Evolutionary conservation across 2,329 filamentous ascomycete genomes (phyloP), one percentile per base, ranked within the genome.

Genomic region (Penicillium oxalicum): DNA sequence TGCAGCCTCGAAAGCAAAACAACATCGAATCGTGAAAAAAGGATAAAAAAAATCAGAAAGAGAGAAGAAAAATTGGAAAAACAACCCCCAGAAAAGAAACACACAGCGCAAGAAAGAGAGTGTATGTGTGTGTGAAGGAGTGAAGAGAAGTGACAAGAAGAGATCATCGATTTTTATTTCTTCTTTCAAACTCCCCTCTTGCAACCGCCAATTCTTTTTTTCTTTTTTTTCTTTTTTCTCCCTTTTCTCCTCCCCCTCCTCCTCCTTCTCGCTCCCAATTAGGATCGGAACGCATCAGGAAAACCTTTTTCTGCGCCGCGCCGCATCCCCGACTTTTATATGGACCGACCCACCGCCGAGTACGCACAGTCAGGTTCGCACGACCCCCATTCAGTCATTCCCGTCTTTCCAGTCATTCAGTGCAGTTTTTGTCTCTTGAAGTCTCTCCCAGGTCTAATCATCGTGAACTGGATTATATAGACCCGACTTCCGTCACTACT

Each of bases 281-380:
- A 35, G 47, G 40, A 38, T 45, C 41, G 41, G 33, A 44, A 49
- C 36, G 36, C 41, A 8, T 9, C n/a, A 28, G 24, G 24, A 43
- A 43, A 35, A 43, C 12, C 4, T 13, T 28, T 42, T 40, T 38
- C 41, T 41, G 47, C 45, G 48, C 45, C 29, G 40, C 47, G 56
- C 56, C 56, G 57, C 58, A 58, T 60, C 61, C 25, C 39, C 24
- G 26, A 48, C 33, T 63, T 64, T 66, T 74, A 68, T 75, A 80
- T 81, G 77, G 77, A 81, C 71, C 76, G 77, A 72, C 72, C 76
- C 79, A 78, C 82, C 68, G 74, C 83, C 76, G 86, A 88, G 73
- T 90, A 87, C 77, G 81, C 85, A 82, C 86, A 89, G 82, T 82
- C 86, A 88, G 86, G 86, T 89, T 88, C 88, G 86, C 83, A 68